Conservation (phyloP, 441 rosid species). For the Flueggea neowawraea region DNA sequence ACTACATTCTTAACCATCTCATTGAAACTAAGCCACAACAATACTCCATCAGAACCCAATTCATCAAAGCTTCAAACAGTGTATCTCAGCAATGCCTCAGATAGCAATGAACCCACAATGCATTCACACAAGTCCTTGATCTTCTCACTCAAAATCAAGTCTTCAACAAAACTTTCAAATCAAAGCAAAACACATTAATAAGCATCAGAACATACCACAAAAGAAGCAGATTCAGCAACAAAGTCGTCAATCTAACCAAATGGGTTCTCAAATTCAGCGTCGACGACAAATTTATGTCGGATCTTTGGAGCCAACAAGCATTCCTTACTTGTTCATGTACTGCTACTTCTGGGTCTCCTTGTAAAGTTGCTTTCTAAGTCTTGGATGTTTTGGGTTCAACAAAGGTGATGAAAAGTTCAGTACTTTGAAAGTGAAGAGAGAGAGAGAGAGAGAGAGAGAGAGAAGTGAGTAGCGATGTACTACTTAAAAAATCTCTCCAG, state of each 20-base stretch:
- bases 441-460: too few species aligned
- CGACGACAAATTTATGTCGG: constrained; percentile 18
- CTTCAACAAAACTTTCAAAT: constrained; percentile 5
- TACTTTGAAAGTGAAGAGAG: too few species aligned
- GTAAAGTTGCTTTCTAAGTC: background rate
- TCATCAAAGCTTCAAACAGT: constrained; percentile 5
- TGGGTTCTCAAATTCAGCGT: constrained; percentile 11
- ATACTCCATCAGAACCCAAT: background rate
- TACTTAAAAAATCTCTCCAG: too few species aligned
- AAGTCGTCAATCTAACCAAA: constrained; percentile 16
- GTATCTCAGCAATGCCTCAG: constrained; percentile 11
- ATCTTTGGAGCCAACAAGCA: constrained; percentile 15
- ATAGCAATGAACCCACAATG: constrained; percentile 8
- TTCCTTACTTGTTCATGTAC: background rate
- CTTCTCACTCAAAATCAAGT: background rate
- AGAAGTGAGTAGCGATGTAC: too few species aligned
- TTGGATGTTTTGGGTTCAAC: too few species aligned
- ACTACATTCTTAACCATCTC: background rate
- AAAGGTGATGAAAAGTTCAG: too few species aligned
- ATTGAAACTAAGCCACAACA: background rate
- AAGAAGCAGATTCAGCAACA: constrained; percentile 5
- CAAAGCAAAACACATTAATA: constrained; percentile 7
- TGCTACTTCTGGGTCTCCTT: background rate
- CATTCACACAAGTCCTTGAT: constrained; percentile 7
- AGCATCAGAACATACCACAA: background rate